Percentiles rank a stretch among this genome's conserved stretches.
These are phyloP conservation scores for Boeremia exigua DNA, from an alignment of 2,329 filamentous ascomycete genomes.

Conservation along the genomic window DNA sequence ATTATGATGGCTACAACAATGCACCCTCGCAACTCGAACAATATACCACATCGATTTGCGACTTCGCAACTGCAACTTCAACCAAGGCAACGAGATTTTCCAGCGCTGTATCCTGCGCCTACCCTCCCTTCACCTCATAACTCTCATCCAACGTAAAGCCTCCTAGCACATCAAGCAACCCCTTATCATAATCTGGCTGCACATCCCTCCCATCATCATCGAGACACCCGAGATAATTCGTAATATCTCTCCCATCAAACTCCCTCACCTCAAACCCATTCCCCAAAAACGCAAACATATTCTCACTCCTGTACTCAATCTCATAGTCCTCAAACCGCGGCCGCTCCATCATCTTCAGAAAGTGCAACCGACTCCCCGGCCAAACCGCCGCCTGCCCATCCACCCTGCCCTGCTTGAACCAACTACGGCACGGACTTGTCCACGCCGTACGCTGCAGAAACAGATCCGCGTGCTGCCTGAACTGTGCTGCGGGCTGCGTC, in stretches of 20 bases:
- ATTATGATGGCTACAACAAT: too few relatives aligned
- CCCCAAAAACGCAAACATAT: conserved; percentile 34
- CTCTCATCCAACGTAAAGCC: conserved; percentile 39
- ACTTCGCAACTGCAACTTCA: too few relatives aligned
- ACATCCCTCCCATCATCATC: conserved; percentile 48
- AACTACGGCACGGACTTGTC: conserved; percentile 31
- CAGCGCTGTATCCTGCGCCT: not conserved
- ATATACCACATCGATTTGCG: too few relatives aligned
- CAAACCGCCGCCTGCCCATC: conserved; percentile 33
- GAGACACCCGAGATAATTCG: conserved; percentile 52
- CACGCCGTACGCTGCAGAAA: conserved; percentile 34
- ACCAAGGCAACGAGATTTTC: too few relatives aligned
- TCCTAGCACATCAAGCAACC: conserved; percentile 47
- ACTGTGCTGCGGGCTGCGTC: conserved; percentile 15
- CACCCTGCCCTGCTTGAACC: conserved; percentile 32
- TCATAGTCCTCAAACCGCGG: conserved; percentile 33
- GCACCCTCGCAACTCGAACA: too few relatives aligned
- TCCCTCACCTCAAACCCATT: conserved; percentile 53
- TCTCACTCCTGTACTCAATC: conserved; percentile 24
- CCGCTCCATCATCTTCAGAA: conserved; percentile 28
- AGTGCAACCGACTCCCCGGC: conserved; percentile 32
- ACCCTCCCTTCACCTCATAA: conserved; percentile 31
- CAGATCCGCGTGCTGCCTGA: conserved; percentile 31
- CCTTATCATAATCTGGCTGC: conserved; percentile 51
- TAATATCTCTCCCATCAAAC: conserved; percentile 56